Percentiles rank a stretch among this genome's conserved stretches.
Evolutionary conservation across 257 asterid species (phyloP).

Genomic region (Eustoma russellianum): DNA sequence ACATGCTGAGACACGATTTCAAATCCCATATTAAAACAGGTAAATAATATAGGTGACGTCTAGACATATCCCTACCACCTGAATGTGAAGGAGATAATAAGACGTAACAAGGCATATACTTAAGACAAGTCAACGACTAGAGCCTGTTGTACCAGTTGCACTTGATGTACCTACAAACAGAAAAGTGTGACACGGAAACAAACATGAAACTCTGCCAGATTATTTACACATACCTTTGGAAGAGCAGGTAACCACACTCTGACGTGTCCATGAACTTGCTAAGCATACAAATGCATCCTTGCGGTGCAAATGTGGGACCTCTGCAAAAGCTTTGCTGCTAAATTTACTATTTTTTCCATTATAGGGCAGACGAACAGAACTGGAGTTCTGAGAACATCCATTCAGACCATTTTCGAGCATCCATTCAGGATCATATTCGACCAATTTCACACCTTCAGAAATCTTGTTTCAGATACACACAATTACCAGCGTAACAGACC

Average conservation of each 20-base stretch:
- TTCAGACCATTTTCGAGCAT: slow-evolving; percentile 19
- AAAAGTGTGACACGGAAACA: not conserved
- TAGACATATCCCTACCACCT: no score
- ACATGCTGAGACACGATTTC: not conserved
- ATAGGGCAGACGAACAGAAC: slow-evolving; percentile 25
- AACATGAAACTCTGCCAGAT: not conserved
- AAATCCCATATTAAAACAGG: no score
- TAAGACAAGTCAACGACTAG: no score
- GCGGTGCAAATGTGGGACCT: slow-evolving; percentile 9
- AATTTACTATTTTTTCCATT: slow-evolving; percentile 22
- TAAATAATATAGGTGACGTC: no score
- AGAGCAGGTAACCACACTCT: slow-evolving; percentile 7
- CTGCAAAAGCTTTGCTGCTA: slow-evolving; percentile 14
- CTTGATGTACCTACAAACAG: not conserved
- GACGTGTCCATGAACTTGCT: slow-evolving; percentile 20
- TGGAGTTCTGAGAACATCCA: slow-evolving; percentile 35
- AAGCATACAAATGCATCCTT: slow-evolving; percentile 16
- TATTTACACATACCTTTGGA: slow-evolving; percentile 36
- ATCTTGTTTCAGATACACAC: not conserved
- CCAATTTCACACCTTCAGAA: slow-evolving; percentile 11
- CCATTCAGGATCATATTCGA: slow-evolving; percentile 49
- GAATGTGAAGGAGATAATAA: no score
- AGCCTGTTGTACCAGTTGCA: not conserved
- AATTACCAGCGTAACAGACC: not conserved
- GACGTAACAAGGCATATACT: no score